Percentiles rank a stretch among this genome's conserved stretches.
These are phyloP conservation scores for Aspergillus melleus DNA, from an alignment of 2,329 filamentous ascomycete species.

Conservation along the genomic window DNA sequence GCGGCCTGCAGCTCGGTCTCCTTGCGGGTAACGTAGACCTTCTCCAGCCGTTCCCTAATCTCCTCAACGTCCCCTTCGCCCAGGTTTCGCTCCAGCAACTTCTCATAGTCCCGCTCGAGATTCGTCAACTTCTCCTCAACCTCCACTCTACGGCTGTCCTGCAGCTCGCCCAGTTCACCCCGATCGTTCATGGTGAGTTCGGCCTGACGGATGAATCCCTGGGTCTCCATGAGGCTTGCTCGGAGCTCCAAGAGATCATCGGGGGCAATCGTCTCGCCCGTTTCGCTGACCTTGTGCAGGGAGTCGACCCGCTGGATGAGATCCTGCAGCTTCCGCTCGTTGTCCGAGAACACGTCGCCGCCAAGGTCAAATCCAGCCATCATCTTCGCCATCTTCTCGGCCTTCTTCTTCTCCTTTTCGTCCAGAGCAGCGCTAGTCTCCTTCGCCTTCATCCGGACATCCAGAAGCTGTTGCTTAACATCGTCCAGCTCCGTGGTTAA, in stretches of 20 bases:
- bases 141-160: constrained; percentile 66
- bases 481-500: constrained; percentile 90
- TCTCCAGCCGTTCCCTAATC: constrained; percentile 75
- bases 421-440: constrained; percentile 87
- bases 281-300: constrained; percentile 72
- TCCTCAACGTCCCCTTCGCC: constrained; percentile 77
- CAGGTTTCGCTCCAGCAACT: constrained; percentile 76
- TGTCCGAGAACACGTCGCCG: constrained; percentile 88
- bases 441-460: constrained; percentile 95
- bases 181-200: constrained; percentile 80
- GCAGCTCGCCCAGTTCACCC: constrained; percentile 63
- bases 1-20: constrained; percentile 71
- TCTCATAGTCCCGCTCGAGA: constrained; percentile 81
- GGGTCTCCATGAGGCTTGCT: constrained; percentile 79
- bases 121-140: constrained; percentile 73
- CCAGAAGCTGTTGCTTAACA: constrained; percentile 90
- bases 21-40: constrained; percentile 73
- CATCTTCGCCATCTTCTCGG: constrained; percentile 99
- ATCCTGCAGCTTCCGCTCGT: constrained; percentile 79
- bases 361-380: constrained; percentile 98
- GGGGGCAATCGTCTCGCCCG: constrained; percentile 76
- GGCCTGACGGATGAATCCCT: constrained; percentile 88
- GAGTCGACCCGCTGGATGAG: constrained; percentile 81
- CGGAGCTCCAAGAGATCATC: constrained; percentile 78
- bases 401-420: constrained; percentile 98